A percentile compares a stretch with the other conserved stretches of the same genome.
Evolutionary conservation across 495 filamentous ascomycete species (phyloP).

Genomic region (Tuber borchii): DNA sequence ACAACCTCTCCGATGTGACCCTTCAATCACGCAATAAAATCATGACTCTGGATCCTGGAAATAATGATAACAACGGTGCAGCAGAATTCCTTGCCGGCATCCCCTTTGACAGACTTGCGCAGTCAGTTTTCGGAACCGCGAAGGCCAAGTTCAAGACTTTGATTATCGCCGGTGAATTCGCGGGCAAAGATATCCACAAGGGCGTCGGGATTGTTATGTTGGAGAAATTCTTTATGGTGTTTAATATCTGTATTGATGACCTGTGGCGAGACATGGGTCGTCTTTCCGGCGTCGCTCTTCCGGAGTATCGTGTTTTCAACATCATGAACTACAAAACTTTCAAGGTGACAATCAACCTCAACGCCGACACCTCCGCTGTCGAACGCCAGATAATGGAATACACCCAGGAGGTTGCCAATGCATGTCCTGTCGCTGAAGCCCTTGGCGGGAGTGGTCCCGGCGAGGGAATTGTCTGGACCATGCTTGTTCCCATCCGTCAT

Average conservation of each 20-base stretch:
- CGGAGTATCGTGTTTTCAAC: constrained; percentile 16
- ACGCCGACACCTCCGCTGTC: neutral
- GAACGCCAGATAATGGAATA: constrained; percentile 14
- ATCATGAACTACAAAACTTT: constrained; percentile 24
- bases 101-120: neutral
- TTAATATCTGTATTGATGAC: constrained; percentile 21
- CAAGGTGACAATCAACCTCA: constrained; percentile 12
- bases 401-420: constrained; percentile 9
- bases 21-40: constrained; percentile 24
- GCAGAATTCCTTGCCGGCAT: constrained; percentile 11
- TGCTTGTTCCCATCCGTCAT: constrained; percentile 11
- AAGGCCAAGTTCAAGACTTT: constrained; percentile 10
- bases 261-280: constrained; percentile 22
- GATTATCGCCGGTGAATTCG: constrained; percentile 22
- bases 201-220: constrained; percentile 8
- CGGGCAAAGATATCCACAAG: constrained; percentile 13
- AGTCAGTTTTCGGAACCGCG: neutral
- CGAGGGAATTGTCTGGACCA: constrained; percentile 29
- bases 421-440: constrained; percentile 18
- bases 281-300: constrained; percentile 12
- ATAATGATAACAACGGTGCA: constrained; percentile 13
- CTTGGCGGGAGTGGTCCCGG: constrained; percentile 10
- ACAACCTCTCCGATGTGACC: constrained; percentile 1
- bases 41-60: neutral
- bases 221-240: constrained; percentile 21